phyloP scores from a whole-genome alignment of 2,329 filamentous ascomycete genomes.

The Aspergillus thermomutatus region DNA sequence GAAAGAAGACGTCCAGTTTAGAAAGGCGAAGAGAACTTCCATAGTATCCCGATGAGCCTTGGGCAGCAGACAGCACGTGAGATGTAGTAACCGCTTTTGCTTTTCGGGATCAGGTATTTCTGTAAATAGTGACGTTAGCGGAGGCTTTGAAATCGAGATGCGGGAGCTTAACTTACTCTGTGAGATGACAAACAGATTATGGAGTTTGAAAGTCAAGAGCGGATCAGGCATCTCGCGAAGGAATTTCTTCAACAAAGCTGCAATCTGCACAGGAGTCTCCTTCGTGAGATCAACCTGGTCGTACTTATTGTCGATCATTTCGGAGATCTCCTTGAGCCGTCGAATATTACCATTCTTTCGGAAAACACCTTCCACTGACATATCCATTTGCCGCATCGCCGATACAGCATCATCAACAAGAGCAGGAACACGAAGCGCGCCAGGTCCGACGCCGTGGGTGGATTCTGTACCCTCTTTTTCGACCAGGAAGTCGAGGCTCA shows the following conservation, averaged over 20 bases:
- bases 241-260: conserved; percentile 92
- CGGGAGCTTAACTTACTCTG: conserved; percentile 57
- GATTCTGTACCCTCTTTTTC: conserved; percentile 95
- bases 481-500: conserved; percentile 81
- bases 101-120: conserved; percentile 77
- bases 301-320: conserved; percentile 80
- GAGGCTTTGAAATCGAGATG: conserved; percentile 7
- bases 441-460: conserved; percentile 93
- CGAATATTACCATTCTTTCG: conserved; percentile 99
- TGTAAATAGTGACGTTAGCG: conserved; percentile 22
- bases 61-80: conserved; percentile 87
- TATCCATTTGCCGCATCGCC: conserved; percentile 97
- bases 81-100: conserved; percentile 78
- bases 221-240: conserved; percentile 92
- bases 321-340: conserved; percentile 79
- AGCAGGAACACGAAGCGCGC: conserved; percentile 84
- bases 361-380: conserved; percentile 97
- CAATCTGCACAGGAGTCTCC: conserved; percentile 89
- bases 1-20: conserved; percentile 97
- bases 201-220: conserved; percentile 90
- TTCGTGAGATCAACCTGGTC: conserved; percentile 82
- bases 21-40: conserved; percentile 91
- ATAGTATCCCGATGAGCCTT: conserved; percentile 91
- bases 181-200: conserved; percentile 82
- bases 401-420: conserved; percentile 91